These are phyloP conservation scores for Cyclotella atomus DNA, from an alignment of 108 stramenopile species.

Conservation along the genomic window DNA sequence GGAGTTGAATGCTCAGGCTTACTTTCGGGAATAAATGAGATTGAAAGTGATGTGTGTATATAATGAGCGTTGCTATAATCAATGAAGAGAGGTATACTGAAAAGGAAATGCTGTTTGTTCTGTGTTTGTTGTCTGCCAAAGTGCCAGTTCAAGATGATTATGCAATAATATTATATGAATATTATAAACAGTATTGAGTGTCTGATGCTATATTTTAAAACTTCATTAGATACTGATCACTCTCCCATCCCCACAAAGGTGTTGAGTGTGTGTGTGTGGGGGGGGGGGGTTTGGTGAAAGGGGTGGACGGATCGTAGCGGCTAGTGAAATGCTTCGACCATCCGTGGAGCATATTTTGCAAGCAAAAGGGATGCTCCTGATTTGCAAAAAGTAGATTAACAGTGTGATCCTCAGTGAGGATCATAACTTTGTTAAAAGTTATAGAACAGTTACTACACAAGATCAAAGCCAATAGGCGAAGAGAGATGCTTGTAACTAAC, in stretches of 20 bases:
- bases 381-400: conserved; percentile 78
- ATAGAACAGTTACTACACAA: conserved; percentile 89
- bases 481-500: not conserved
- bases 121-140: no score
- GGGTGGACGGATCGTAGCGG: conserved; percentile 81
- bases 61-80: no score
- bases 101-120: no score
- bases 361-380: conserved; percentile 66
- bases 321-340: conserved; percentile 89
- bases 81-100: no score
- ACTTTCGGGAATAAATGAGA: conserved; percentile 16
- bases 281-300: not conserved
- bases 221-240: no score
- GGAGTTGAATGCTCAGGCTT: conserved; percentile 46
- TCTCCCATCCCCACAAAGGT: no score
- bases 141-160: no score
- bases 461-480: conserved; percentile 79
- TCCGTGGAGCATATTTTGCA: conserved; percentile 74
- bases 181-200: no score
- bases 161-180: no score
- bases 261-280: not conserved
- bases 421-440: conserved; percentile 70
- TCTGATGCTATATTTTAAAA: no score
- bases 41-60: no score
- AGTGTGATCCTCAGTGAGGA: conserved; percentile 47